Evolutionary conservation across 1,284 basidiomycete genomes (phyloP).

Genomic region (Marasmius oreades): DNA sequence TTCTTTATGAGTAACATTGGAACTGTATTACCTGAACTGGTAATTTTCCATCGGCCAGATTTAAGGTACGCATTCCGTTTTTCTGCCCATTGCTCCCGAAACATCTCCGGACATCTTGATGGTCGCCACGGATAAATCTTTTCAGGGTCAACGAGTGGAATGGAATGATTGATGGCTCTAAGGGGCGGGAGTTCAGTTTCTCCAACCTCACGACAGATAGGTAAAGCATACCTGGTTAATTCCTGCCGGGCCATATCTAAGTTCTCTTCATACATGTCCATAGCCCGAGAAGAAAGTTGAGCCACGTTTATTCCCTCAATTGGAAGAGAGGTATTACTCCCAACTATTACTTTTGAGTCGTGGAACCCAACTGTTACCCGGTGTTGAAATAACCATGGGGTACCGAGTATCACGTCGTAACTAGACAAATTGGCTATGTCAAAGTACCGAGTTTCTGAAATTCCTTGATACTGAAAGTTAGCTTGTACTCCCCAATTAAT

Average conservation of each 20-base stretch:
- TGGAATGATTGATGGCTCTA: constrained; percentile 27
- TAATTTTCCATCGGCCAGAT: constrained; percentile 23
- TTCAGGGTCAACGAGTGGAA: constrained; percentile 25
- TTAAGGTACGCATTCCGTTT: constrained; percentile 24
- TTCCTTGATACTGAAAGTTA: constrained; percentile 21
- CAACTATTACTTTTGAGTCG: constrained; percentile 10
- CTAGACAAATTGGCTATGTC: constrained; percentile 21
- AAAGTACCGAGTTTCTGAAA: constrained; percentile 15
- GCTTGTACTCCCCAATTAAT: constrained; percentile 1
- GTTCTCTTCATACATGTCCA: constrained; percentile 4
- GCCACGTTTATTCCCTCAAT: constrained; percentile 14
- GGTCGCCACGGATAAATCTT: constrained; percentile 23
- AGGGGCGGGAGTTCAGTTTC: constrained; percentile 26
- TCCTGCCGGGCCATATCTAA: constrained; percentile 9
- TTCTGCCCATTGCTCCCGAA: constrained; percentile 19
- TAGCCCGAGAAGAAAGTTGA: constrained; percentile 1
- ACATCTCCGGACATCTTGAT: constrained; percentile 22
- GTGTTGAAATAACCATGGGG: constrained; percentile 25
- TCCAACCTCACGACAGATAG: constrained; percentile 18
- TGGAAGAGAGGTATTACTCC: background rate
- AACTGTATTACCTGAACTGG: constrained; percentile 20
- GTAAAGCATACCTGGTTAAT: constrained; percentile 13
- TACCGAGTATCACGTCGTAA: constrained; percentile 25
- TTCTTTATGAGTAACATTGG: constrained; percentile 22
- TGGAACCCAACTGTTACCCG: constrained; percentile 16